Evolutionary conservation across 257 asterid genomes (phyloP).

Genomic region (Plantago major): DNA sequence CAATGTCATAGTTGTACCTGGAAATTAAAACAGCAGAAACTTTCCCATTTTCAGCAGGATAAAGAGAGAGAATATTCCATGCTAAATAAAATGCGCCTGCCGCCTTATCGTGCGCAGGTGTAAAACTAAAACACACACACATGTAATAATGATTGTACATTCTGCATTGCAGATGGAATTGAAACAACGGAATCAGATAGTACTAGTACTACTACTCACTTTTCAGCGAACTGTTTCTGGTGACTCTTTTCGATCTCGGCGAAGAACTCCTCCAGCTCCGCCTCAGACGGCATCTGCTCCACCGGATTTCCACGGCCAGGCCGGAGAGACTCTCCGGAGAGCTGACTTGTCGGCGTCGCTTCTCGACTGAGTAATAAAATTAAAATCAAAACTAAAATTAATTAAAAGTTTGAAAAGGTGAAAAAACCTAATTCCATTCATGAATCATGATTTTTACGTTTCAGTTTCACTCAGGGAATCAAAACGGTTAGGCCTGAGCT

Average conservation of each 20-base stretch:
- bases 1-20: slow-evolving; percentile 87
- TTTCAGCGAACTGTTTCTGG: slow-evolving; percentile 61
- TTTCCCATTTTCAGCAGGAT: slow-evolving; percentile 26
- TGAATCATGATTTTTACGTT: background rate
- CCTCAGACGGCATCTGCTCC: slow-evolving; percentile 57
- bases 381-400: background rate
- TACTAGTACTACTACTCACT: slow-evolving; percentile 41
- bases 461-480: slow-evolving; percentile 1
- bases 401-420: no score
- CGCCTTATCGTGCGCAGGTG: slow-evolving; percentile 34
- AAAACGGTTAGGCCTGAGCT: background rate
- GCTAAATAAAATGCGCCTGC: slow-evolving; percentile 37
- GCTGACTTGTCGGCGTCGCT: slow-evolving; percentile 46
- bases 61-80: slow-evolving; percentile 26
- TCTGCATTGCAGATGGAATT: background rate
- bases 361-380: slow-evolving; percentile 35
- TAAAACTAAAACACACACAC: slow-evolving; percentile 2
- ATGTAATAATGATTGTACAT: slow-evolving; percentile 23
- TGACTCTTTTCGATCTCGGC: slow-evolving; percentile 62
- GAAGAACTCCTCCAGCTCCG: slow-evolving; percentile 79
- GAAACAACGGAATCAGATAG: background rate
- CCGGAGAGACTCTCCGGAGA: slow-evolving; percentile 38
- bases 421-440: slow-evolving; percentile 4
- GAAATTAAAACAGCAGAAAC: slow-evolving; percentile 22
- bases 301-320: slow-evolving; percentile 12